Evolutionary conservation across 768 basidiomycete species (phyloP).

Genomic region (Pleurotus cornucopiae): DNA sequence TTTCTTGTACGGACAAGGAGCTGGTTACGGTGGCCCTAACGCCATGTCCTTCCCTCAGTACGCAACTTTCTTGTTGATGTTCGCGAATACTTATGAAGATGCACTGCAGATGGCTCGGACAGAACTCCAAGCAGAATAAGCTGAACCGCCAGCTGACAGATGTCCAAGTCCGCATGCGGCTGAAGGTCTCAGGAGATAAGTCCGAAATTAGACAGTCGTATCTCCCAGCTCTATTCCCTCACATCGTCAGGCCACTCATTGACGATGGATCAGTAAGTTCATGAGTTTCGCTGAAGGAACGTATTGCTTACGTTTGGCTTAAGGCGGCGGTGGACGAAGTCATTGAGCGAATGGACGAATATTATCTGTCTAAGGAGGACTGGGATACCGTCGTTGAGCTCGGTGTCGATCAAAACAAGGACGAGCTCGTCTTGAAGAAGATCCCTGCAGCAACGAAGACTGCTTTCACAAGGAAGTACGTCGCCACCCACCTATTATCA

Average conservation of each 20-base stretch:
- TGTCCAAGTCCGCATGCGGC: constrained; percentile 92
- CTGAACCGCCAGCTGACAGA: constrained; percentile 78
- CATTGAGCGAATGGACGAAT: constrained; percentile 89
- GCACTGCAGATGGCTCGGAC: constrained; percentile 82
- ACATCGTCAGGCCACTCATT: constrained; percentile 75
- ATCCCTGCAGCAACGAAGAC: constrained; percentile 80
- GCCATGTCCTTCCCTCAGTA: constrained; percentile 82
- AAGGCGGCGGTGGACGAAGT: constrained; percentile 79
- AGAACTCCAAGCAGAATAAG: constrained; percentile 92
- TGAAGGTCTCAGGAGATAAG: constrained; percentile 89
- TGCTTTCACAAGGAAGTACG: constrained; percentile 81
- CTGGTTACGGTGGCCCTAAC: constrained; percentile 62
- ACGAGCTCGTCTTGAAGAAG: constrained; percentile 76
- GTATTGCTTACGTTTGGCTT: constrained; percentile 5
- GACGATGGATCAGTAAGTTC: constrained; percentile 68
- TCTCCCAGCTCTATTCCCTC: constrained; percentile 81
- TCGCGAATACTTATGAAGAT: neutral
- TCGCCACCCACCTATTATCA: too few species aligned
- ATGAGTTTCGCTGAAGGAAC: neutral
- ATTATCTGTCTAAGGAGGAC: constrained; percentile 89
- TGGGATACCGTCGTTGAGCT: constrained; percentile 97
- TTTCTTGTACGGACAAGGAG: constrained; percentile 69
- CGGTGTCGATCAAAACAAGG: constrained; percentile 77
- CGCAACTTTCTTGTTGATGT: constrained; percentile 22
- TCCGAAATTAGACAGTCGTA: constrained; percentile 89